A percentile compares a stretch with the other conserved stretches of the same genome.
Conservation (phyloP, 192 early-diverging fungal genomes). For the Linnemannia zychae region DNA sequence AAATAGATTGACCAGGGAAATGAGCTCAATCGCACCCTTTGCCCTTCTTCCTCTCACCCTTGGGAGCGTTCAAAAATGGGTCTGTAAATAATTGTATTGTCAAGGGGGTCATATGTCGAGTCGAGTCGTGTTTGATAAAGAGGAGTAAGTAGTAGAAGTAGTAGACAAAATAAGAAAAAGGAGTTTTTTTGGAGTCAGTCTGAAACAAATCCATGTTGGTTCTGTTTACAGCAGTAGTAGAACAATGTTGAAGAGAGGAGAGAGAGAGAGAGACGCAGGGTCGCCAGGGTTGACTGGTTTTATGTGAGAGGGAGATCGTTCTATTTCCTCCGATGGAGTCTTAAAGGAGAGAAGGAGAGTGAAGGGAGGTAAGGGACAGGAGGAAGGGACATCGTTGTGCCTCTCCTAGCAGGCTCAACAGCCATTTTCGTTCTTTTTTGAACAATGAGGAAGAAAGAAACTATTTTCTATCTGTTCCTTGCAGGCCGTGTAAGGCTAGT, state of each 20-base stretch:
- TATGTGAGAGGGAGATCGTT: constrained; percentile 1
- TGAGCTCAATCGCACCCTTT: not conserved
- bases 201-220: too few species aligned
- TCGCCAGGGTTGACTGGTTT: too few species aligned
- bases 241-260: too few species aligned
- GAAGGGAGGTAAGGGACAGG: not conserved
- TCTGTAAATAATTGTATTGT: too few species aligned
- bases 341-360: not conserved
- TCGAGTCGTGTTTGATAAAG: not conserved
- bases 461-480: not conserved
- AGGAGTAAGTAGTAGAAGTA: not conserved
- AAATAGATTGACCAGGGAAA: too few species aligned
- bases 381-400: not conserved
- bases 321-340: not conserved
- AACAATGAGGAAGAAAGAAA: not conserved
- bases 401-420: not conserved
- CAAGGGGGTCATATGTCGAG: not conserved
- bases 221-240: too few species aligned
- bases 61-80: too few species aligned
- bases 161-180: not conserved
- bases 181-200: too few species aligned
- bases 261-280: too few species aligned
- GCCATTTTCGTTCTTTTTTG: not conserved
- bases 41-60: too few species aligned
- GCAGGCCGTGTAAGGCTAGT: not conserved